phyloP scores from a whole-genome alignment of 2,329 filamentous ascomycete genomes.

The Cryphonectria naterciae region DNA sequence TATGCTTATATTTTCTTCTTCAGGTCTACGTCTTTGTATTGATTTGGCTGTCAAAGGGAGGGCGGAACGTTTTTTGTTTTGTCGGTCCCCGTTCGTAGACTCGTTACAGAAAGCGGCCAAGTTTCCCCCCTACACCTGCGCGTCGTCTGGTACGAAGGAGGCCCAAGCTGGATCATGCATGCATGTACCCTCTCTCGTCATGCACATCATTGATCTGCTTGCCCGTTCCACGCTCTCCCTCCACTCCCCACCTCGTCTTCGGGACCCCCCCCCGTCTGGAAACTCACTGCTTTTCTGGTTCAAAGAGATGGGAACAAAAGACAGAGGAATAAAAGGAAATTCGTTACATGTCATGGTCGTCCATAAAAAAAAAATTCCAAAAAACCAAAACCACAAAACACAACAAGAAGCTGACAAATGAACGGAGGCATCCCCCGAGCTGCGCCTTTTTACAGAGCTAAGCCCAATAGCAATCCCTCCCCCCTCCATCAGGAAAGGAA shows the following conservation, averaged over 20 bases:
- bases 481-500: not conserved
- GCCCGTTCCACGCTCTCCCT: not conserved
- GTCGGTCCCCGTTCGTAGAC: not conserved
- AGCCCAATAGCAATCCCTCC: constrained; percentile 11
- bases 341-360: constrained; percentile 16
- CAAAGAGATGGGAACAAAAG: too few relatives aligned
- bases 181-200: not conserved
- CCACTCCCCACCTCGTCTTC: not conserved
- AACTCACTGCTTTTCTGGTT: constrained; percentile 14
- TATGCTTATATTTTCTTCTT: not conserved
- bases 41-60: constrained; percentile 4
- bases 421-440: constrained; percentile 3
- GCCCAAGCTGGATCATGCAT: not conserved
- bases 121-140: not conserved
- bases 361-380: not conserved
- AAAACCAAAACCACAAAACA: not conserved
- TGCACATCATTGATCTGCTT: not conserved
- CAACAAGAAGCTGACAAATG: not conserved
- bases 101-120: not conserved
- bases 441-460: not conserved
- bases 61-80: too few relatives aligned
- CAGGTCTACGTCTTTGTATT: constrained; percentile 29
- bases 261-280: not conserved
- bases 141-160: not conserved
- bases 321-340: not conserved